phyloP scores from a whole-genome alignment of 805 yeast genomes.

The Barnettozyma salicaria region DNA sequence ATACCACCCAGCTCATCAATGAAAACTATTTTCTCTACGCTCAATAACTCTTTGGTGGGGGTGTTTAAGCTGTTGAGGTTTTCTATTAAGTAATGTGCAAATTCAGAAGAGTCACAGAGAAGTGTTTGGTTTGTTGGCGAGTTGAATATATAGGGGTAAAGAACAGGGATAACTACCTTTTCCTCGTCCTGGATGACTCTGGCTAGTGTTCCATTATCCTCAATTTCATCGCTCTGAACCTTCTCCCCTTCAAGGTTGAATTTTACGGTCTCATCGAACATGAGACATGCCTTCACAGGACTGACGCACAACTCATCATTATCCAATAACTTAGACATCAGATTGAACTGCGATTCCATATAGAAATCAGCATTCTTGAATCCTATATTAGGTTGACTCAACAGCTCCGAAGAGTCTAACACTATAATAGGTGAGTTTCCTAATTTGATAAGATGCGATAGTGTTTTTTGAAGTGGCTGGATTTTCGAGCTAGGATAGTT shows the following conservation, averaged over 20 bases:
- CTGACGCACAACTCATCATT: no score
- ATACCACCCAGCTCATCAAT: conserved; percentile 85
- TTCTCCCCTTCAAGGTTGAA: no score
- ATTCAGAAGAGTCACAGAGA: conserved; percentile 36
- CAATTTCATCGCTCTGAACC: no score
- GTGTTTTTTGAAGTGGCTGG: conserved; percentile 14
- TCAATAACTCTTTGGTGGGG: conserved; percentile 20
- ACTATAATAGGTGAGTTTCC: conserved; percentile 21
- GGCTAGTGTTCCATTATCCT: no score
- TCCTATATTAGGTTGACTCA: no score
- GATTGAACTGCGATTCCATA: no score
- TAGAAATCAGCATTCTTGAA: no score
- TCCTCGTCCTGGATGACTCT: no score
- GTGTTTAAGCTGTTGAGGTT: conserved; percentile 26
- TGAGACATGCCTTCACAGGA: no score
- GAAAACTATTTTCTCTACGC: conserved; percentile 76
- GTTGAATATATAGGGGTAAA: conserved; percentile 66
- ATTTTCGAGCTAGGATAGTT: conserved; percentile 14
- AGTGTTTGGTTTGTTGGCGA: conserved; percentile 37
- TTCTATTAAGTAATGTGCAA: conserved; percentile 34
- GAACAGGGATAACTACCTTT: conserved; percentile 33
- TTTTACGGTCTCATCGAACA: no score
- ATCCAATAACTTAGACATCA: no score
- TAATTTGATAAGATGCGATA: conserved; percentile 20
- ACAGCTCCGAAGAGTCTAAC: conserved; percentile 17